Percentiles rank a stretch among this genome's conserved stretches.
Conservation (phyloP, 768 basidiomycete species). For the Mycena galericulata region DNA sequence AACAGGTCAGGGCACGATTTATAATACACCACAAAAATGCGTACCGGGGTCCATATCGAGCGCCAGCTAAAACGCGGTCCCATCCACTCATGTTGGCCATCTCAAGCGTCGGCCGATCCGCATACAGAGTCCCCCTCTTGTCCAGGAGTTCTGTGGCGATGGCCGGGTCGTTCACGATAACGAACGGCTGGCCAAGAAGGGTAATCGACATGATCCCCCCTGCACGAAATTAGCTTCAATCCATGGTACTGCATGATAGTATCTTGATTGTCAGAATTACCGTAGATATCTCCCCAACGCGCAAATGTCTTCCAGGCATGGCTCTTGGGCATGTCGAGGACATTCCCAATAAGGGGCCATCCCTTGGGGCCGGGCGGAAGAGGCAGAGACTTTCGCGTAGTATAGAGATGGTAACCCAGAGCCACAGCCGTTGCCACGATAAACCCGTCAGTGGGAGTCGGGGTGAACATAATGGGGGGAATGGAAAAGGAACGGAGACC, state of each 20-base stretch:
- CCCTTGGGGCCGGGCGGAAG: constrained; percentile 27
- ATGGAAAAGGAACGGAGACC: not conserved
- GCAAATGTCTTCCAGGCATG: constrained; percentile 26
- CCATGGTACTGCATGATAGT: not conserved
- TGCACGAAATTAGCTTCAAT: not conserved
- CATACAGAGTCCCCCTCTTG: constrained; percentile 54
- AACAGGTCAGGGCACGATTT: not conserved
- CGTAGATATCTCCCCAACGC: constrained; percentile 26
- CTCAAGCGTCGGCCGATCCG: constrained; percentile 54
- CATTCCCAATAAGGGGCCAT: constrained; percentile 25
- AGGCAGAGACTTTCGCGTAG: not conserved
- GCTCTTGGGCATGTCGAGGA: constrained; percentile 21
- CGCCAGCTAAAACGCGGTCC: constrained; percentile 22
- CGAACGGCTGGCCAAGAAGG: constrained; percentile 33
- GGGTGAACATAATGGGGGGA: constrained; percentile 13
- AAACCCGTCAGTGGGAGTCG: constrained; percentile 11
- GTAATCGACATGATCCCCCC: constrained; percentile 34
- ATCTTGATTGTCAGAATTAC: not conserved
- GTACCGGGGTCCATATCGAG: constrained; percentile 20
- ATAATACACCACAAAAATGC: not conserved
- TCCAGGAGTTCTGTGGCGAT: constrained; percentile 50
- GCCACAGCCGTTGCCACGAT: constrained; percentile 10
- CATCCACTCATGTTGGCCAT: constrained; percentile 47
- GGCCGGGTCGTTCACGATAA: constrained; percentile 34
- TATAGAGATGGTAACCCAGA: constrained; percentile 20